Base-by-base conservation (phyloP, 1,284 basidiomycete genomes). In the Leccinum laetum region DNA sequence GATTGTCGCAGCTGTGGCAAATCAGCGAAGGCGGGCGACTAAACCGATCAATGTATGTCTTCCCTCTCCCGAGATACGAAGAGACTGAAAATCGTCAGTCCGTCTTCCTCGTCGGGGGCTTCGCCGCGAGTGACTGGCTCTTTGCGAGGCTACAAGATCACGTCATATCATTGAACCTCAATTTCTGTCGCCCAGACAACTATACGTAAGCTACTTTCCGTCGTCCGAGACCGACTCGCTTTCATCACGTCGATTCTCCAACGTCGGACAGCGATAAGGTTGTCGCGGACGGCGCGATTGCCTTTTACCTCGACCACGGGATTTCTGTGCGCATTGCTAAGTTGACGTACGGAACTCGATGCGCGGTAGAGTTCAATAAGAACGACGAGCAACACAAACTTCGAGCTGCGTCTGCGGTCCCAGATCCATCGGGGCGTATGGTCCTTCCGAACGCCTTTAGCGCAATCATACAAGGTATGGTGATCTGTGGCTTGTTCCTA, bases 121-220 rank as follows among this genome's bases (percentile, higher is more conserved):
- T 81, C 53, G 77, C 79, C 0, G 79, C 77, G 3, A 82, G 72
- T 18, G 75, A 80, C 37, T 82, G 75, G 74, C 70, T 81, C 5
- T 79, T 77, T 56, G 66, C 67, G 2, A 67, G 60, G 35, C 62
- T 81, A 11, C 71, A 76, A 53, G 65, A 63, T 0, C 65, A 71
- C 11, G 67, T 82, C 13, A 63, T 61, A 6, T 61, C 72, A 44
- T 11, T 80, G 69, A 73, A 73, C 1, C 61, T 83, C 52, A 69
- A 67, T 1, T 73, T 85, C 39, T 76, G 76, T 65, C 78, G 83
- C 3, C 84, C 83, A 13, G 82, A 84, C 58, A 79, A 73, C 26
- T 79, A 83, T 64, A 79, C 80, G 84, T 84, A 62, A 63, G 81
- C 69, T 14, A 18, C 10, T 32, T 18, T 53, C 16, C 26, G 24